A percentile compares a stretch with the other conserved stretches of the same genome.
These are phyloP conservation scores for Populus pruinosa DNA, from an alignment of 345 rosid genomes.

Conservation along the genomic window DNA sequence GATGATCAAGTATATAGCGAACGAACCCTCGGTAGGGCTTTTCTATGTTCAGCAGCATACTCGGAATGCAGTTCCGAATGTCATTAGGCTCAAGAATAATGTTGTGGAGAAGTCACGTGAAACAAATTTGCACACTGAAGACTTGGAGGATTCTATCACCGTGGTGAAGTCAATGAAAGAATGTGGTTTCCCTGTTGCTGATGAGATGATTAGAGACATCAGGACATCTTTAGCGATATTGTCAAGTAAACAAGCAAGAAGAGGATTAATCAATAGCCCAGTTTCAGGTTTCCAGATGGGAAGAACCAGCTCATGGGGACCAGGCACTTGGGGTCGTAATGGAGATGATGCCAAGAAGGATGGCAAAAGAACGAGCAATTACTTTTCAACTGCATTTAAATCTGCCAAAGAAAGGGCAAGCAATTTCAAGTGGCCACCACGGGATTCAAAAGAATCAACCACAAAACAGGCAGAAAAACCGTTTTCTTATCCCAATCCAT, in stretches of 20 bases:
- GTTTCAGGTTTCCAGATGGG: slow-evolving; percentile 36
- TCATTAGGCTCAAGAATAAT: slow-evolving; percentile 49
- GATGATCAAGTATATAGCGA: slow-evolving; percentile 88
- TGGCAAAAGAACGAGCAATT: slow-evolving; percentile 34
- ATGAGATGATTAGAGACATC: slow-evolving; percentile 86
- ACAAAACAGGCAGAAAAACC: slow-evolving; percentile 26
- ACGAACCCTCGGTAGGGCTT: slow-evolving; percentile 92
- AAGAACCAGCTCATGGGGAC: slow-evolving; percentile 49
- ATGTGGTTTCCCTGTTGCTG: slow-evolving; percentile 62
- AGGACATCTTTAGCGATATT: slow-evolving; percentile 53
- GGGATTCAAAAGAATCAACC: slow-evolving; percentile 48
- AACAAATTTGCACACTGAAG: slow-evolving; percentile 68
- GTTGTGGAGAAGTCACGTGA: slow-evolving; percentile 54
- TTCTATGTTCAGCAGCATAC: slow-evolving; percentile 83
- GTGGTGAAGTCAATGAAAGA: slow-evolving; percentile 78
- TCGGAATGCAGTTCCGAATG: slow-evolving; percentile 70
- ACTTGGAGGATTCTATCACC: slow-evolving; percentile 70
- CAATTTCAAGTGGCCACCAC: slow-evolving; percentile 66
- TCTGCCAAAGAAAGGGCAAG: slow-evolving; percentile 72
- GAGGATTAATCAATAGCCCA: slow-evolving; percentile 48
- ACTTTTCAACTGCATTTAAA: slow-evolving; percentile 59
- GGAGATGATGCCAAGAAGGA: slow-evolving; percentile 35
- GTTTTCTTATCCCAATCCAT: slow-evolving; percentile 20
- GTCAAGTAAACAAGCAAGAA: slow-evolving; percentile 67
- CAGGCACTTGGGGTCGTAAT: slow-evolving; percentile 41